Conservation (phyloP, 805 yeast species). For the Saturnispora mendoncae region DNA sequence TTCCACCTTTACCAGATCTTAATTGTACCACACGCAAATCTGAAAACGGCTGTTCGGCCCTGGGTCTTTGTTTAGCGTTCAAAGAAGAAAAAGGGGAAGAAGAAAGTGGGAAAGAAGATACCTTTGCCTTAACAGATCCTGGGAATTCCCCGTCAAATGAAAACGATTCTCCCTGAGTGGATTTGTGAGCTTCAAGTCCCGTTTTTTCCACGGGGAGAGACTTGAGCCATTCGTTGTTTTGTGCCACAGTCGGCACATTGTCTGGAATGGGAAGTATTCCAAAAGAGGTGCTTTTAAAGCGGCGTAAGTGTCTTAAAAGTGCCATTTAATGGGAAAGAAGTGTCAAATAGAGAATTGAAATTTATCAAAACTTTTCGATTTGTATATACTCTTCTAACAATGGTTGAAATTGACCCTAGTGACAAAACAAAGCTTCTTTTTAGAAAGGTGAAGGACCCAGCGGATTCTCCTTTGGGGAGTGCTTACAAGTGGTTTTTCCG, state of each 20-base stretch:
- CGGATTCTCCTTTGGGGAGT: conserved; percentile 17
- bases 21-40: conserved; percentile 65
- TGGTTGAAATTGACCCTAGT: conserved; percentile 11
- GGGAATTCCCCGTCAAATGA: conserved; percentile 18
- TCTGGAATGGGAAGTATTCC: conserved; percentile 22
- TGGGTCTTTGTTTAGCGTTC: conserved; percentile 33
- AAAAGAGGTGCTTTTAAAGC: too few species aligned
- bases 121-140: conserved; percentile 23
- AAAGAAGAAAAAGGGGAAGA: conserved; percentile 34
- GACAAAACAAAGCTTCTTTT: conserved; percentile 12
- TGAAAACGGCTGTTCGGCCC: conserved; percentile 39
- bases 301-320: too few species aligned
- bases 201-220: conserved; percentile 2
- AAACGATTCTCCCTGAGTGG: conserved; percentile 17
- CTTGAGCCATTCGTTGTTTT: conserved; percentile 28
- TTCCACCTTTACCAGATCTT: conserved; percentile 78
- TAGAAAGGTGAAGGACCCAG: conserved; percentile 20
- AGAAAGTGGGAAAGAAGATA: conserved; percentile 25
- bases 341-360: too few species aligned
- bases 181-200: neutral
- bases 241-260: conserved; percentile 29
- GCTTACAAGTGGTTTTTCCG: conserved; percentile 21
- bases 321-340: too few species aligned
- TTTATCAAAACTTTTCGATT: too few species aligned
- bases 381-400: conserved; percentile 1